A percentile compares a stretch with the other conserved stretches of the same genome.
Evolutionary conservation across 2,329 filamentous ascomycete species (phyloP).

Genomic region (Monosporascus sp.): DNA sequence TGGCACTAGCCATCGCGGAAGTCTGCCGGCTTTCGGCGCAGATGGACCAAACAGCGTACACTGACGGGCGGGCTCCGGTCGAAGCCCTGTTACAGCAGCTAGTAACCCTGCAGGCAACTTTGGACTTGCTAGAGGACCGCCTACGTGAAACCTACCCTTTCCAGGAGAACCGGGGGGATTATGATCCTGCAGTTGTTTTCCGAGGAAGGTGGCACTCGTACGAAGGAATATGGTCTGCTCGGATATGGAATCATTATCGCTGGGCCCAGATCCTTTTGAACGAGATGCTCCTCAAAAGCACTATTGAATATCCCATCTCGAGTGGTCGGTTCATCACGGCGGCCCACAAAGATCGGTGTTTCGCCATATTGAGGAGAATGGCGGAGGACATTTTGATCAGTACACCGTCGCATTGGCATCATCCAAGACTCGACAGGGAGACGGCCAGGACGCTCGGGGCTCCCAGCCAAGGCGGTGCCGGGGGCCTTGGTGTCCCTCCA

Average conservation of each 20-base stretch:
- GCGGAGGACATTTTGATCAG: constrained; percentile 42
- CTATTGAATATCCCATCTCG: constrained; percentile 34
- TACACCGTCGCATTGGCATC: constrained; percentile 46
- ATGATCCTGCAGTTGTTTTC: constrained; percentile 41
- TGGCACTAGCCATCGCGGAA: constrained; percentile 36
- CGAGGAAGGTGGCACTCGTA: constrained; percentile 52
- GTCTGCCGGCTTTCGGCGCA: constrained; percentile 36
- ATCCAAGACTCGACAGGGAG: constrained; percentile 38
- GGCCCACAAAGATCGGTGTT: constrained; percentile 25
- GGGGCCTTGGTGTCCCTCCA: constrained; percentile 43
- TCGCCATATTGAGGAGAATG: constrained; percentile 31
- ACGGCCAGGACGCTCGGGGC: constrained; percentile 31
- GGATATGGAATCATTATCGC: constrained; percentile 56
- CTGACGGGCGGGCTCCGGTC: constrained; percentile 33
- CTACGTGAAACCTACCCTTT: constrained; percentile 34
- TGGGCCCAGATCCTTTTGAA: constrained; percentile 51
- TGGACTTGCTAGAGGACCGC: constrained; percentile 34
- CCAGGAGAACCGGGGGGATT: constrained; percentile 24
- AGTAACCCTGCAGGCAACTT: constrained; percentile 33
- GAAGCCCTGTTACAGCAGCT: constrained; percentile 33
- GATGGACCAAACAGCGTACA: constrained; percentile 28
- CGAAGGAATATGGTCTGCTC: constrained; percentile 46
- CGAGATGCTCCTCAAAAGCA: constrained; percentile 42
- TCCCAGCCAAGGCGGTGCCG: constrained; percentile 36
- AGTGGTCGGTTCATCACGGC: constrained; percentile 27